A percentile compares a stretch with the other conserved stretches of the same genome.
Conservation (phyloP, 1,284 basidiomycete species). For the Ustilago curta region DNA sequence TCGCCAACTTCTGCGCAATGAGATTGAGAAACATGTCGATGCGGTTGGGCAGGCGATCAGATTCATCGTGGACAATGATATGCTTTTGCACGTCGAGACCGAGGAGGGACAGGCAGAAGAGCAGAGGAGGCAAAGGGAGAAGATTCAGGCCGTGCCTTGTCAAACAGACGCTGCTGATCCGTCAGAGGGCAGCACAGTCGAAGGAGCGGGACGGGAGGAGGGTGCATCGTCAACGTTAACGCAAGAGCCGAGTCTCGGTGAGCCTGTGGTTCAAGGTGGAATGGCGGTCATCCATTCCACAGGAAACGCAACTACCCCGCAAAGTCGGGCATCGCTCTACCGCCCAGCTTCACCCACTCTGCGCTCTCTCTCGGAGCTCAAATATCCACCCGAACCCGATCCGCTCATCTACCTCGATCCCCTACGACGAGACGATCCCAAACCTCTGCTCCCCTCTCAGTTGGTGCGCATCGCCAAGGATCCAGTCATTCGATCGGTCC, state of each 20-base stretch:
- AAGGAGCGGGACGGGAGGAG: neutral
- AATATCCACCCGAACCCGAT: constrained; percentile 65
- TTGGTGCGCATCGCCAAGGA: constrained; percentile 60
- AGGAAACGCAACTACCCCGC: neutral
- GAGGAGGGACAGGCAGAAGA: constrained; percentile 81
- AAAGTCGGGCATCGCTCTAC: constrained; percentile 29
- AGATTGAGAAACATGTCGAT: constrained; percentile 88
- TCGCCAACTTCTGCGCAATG: constrained; percentile 80
- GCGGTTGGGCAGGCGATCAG: constrained; percentile 92
- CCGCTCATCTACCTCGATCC: constrained; percentile 67
- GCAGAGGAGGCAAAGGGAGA: constrained; percentile 68
- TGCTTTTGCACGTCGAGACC: constrained; percentile 84
- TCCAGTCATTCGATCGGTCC: constrained; percentile 51
- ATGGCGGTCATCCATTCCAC: constrained; percentile 23
- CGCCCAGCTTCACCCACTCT: constrained; percentile 53
- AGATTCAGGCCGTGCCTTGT: constrained; percentile 39
- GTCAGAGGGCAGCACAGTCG: neutral
- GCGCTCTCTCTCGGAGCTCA: constrained; percentile 53
- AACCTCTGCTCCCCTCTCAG: constrained; percentile 60
- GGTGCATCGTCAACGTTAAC: neutral
- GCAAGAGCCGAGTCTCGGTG: constrained; percentile 11
- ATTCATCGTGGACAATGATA: constrained; percentile 92
- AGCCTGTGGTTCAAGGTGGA: constrained; percentile 28
- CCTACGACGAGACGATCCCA: constrained; percentile 63
- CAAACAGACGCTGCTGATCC: neutral